Conservation (phyloP, 140 eudicot species). For the Oenanthe javanica region DNA sequence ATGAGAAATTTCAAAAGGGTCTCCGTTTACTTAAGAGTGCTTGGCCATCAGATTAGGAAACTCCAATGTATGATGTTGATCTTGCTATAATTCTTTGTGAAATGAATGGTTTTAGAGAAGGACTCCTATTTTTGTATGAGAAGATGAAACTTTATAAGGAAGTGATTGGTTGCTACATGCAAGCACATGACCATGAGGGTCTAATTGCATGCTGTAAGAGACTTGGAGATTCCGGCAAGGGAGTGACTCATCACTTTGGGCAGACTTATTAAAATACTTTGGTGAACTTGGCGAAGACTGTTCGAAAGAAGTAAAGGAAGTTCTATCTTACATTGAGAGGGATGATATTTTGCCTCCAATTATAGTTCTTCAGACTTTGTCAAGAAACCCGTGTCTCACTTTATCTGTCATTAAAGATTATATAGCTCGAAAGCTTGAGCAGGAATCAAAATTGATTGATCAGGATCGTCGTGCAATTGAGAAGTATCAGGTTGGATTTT, state of each 20-base stretch:
- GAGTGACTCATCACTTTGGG: conserved; percentile 88
- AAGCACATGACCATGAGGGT: conserved; percentile 90
- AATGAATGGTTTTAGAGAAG: conserved; percentile 75
- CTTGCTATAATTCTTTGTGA: conserved; percentile 86
- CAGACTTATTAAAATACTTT: conserved; percentile 82
- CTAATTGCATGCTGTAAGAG: conserved; percentile 94
- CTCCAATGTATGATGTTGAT: conserved; percentile 84
- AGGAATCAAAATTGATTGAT: conserved; percentile 85
- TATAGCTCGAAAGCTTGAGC: conserved; percentile 82
- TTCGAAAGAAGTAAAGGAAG: conserved; percentile 87
- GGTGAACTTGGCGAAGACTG: conserved; percentile 99
- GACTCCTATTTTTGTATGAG: conserved; percentile 76
- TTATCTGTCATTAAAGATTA: conserved; percentile 90
- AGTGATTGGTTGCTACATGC: conserved; percentile 97
- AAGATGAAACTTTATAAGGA: conserved; percentile 90
- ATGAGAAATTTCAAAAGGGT: conserved; percentile 67
- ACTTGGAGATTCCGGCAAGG: conserved; percentile 84
- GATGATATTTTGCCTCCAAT: conserved; percentile 92
- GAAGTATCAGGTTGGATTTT: conserved; percentile 70
- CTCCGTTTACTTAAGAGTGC: conserved; percentile 70
- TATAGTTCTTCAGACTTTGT: conserved; percentile 79
- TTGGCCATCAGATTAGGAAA: conserved; percentile 88
- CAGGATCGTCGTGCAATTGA: conserved; percentile 79
- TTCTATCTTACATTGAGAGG: conserved; percentile 80
- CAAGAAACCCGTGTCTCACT: conserved; percentile 84